These are phyloP conservation scores for Talaromyces liani DNA, from an alignment of 495 filamentous ascomycete species.

Conservation along the genomic window DNA sequence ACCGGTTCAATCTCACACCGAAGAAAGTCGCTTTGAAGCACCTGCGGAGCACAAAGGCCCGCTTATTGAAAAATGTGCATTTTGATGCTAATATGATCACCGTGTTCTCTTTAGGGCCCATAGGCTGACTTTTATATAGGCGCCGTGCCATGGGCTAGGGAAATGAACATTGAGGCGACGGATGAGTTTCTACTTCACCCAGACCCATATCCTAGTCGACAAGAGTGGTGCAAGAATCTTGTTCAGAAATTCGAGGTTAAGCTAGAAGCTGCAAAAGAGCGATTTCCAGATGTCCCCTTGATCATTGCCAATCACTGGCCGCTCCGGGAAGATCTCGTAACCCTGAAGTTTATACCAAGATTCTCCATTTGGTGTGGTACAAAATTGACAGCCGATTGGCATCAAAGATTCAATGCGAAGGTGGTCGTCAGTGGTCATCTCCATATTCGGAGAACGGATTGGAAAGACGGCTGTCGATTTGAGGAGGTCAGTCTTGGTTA, in stretches of 20 bases:
- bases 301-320: slow-evolving; percentile 9
- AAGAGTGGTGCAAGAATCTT: slow-evolving; percentile 8
- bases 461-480: slow-evolving; percentile 8
- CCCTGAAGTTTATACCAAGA: slow-evolving; percentile 4
- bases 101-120: not conserved
- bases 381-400: slow-evolving; percentile 4
- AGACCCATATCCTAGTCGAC: slow-evolving; percentile 3
- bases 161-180: slow-evolving; percentile 6
- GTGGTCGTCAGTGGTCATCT: slow-evolving; percentile 8
- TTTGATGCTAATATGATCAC: not conserved
- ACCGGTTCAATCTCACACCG: not conserved
- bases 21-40: not conserved
- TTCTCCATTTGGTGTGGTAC: slow-evolving; percentile 8
- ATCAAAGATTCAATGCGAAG: slow-evolving; percentile 8
- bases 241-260: slow-evolving; percentile 8
- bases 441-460: slow-evolving; percentile 9
- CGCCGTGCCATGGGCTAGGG: slow-evolving; percentile 5
- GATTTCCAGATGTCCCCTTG: not conserved
- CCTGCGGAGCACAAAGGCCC: not conserved
- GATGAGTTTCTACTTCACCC: slow-evolving; percentile 8
- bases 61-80: not conserved
- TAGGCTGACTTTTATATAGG: not conserved
- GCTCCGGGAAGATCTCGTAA: slow-evolving; percentile 4
- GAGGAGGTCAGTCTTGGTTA: slow-evolving; percentile 10
- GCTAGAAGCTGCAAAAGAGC: not conserved